Base-by-base conservation (phyloP, 352 stramenopile species). In the Pythium volutum region DNA sequence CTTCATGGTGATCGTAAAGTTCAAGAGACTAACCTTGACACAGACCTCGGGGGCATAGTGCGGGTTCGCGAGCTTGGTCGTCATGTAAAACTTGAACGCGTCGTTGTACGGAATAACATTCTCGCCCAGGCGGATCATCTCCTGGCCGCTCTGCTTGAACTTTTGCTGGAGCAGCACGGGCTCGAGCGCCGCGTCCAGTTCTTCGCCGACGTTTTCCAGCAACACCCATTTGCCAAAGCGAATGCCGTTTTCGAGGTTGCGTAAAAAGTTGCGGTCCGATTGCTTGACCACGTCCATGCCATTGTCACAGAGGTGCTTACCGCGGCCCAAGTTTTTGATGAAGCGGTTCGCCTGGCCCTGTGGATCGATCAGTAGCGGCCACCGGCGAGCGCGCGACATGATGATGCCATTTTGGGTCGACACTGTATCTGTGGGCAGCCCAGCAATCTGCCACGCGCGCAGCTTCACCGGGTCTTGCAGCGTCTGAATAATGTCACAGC, bases 391-490 rank as follows among this genome's bases (percentile, higher is more conserved):
- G 22, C 77, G 71, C 0, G 77, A 80, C 70, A 97, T 97, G 45
- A 97, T 96, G 34, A 97, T 95, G 14, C 93, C 96, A 62, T 98
- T 98, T 53, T 98, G 91, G 14, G 91, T 98, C 31, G 87, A 96
- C n/a, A 97, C 73, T 0, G 81, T 89, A 53, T 97, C 91, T 0
- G 84, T 91, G 2, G 91, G 91, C 2, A 97, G 73, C 0, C 86
- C 87, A 23, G 82, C 80, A 47, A 97, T 93, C 59, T 97, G 87
- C 90, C 90, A 97, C 8, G 81, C 74, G 2, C 89, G 74, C 12
- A 97, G 45, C 55, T 96, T 96, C 4, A 97, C 87, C 3, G 90
- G 90, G 46, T 97, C 87, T 38, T 89, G 77, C 0, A 97, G 60
- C 2, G 88, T 97, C 6, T 74, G 70, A 27, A 96, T 90, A 48